Percentiles rank a stretch among this genome's conserved stretches.
These are phyloP conservation scores for Zarea fungicola DNA, from an alignment of 2,329 filamentous ascomycete species.

Conservation along the genomic window DNA sequence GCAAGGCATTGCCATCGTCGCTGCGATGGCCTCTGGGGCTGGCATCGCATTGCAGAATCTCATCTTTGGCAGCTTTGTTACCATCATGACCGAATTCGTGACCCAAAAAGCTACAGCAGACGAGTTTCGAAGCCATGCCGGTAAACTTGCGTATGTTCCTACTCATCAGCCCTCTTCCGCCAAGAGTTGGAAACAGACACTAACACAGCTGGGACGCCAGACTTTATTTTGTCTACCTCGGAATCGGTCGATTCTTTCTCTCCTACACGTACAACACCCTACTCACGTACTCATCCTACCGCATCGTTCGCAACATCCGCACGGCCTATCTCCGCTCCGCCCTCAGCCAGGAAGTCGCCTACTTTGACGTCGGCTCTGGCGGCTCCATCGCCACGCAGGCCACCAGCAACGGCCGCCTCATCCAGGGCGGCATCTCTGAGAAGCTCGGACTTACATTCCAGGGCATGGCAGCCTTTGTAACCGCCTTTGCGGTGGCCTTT, in stretches of 20 bases:
- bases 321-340: constrained; percentile 45
- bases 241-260: constrained; percentile 46
- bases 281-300: constrained; percentile 45
- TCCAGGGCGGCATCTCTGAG: constrained; percentile 36
- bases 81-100: constrained; percentile 29
- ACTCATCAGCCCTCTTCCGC: no score
- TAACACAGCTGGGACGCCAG: constrained; percentile 22
- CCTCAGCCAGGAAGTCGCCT: constrained; percentile 45
- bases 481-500: constrained; percentile 36
- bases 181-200: no score
- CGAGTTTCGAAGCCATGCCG: constrained; percentile 26
- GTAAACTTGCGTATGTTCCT: constrained; percentile 25
- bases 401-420: constrained; percentile 39
- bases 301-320: constrained; percentile 44
- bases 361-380: constrained; percentile 39
- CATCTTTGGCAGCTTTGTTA: constrained; percentile 35
- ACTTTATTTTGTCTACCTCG: constrained; percentile 55
- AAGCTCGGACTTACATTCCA: constrained; percentile 37
- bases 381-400: constrained; percentile 39
- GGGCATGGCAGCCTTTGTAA: constrained; percentile 31
- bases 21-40: constrained; percentile 32
- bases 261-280: constrained; percentile 41
- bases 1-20: constrained; percentile 19
- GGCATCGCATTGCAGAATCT: constrained; percentile 34
- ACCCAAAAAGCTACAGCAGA: constrained; percentile 20